Evolutionary conservation across 345 rosid genomes (phyloP).

Genomic region (Citrus unshiu): DNA sequence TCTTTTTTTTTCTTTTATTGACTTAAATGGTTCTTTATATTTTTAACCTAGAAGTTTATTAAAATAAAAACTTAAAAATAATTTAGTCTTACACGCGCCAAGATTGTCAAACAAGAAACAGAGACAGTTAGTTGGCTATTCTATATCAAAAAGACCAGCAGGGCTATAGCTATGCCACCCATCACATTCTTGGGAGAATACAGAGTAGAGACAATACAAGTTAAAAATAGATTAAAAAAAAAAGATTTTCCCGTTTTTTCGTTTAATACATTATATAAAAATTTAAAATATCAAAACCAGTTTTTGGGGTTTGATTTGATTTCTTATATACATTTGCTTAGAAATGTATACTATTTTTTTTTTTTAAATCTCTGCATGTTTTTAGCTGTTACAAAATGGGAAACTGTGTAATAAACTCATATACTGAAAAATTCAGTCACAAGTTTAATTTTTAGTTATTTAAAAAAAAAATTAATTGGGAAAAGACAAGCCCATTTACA

Average conservation of each 20-base stretch:
- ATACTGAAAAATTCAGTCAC: background rate
- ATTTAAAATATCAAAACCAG: no score
- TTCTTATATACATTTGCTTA: background rate
- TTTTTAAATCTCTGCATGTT: background rate
- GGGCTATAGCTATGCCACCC: no score
- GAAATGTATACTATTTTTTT: background rate
- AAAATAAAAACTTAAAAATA: no score
- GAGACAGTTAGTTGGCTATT: constrained; percentile 36
- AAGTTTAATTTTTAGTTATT: background rate
- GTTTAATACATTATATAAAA: background rate
- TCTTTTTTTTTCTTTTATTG: no score
- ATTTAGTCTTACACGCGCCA: background rate
- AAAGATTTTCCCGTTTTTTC: background rate
- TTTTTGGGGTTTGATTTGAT: background rate
- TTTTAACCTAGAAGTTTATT: no score
- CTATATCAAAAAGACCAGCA: no score
- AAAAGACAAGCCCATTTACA: background rate
- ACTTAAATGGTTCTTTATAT: no score
- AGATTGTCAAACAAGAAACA: constrained; percentile 25
- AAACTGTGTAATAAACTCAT: background rate
- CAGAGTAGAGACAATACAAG: background rate
- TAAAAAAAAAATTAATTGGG: background rate
- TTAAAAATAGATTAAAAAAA: background rate
- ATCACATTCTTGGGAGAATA: no score
- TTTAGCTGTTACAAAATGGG: background rate